A percentile compares a stretch with the other conserved stretches of the same genome.
phyloP scores from a whole-genome alignment of 176 grass and related monocot species.

The Raddia distichophylla region DNA sequence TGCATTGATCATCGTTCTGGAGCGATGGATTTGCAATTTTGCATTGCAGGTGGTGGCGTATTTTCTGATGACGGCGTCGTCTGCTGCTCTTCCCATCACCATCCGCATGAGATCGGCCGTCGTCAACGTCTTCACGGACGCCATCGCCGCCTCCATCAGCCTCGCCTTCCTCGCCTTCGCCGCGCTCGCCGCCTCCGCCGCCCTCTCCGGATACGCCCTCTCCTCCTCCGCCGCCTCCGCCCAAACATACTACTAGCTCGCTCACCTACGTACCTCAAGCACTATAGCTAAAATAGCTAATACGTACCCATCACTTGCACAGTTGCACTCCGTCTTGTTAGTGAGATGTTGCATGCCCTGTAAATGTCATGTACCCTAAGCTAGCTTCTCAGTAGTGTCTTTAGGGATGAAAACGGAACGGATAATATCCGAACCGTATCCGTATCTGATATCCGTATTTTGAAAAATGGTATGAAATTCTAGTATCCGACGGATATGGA shows the following conservation, averaged over 20 bases:
- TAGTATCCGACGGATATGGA: too few relatives aligned
- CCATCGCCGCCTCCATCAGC: constrained; percentile 61
- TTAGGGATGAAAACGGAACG: too few relatives aligned
- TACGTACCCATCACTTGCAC: too few relatives aligned
- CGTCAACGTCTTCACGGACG: constrained; percentile 74
- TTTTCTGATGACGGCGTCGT: constrained; percentile 66
- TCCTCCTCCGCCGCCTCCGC: not conserved
- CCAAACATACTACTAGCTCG: constrained; percentile 22
- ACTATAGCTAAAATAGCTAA: too few relatives aligned
- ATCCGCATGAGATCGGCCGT: constrained; percentile 73
- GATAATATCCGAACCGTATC: too few relatives aligned
- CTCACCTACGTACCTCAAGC: too few relatives aligned
- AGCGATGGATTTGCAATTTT: not conserved
- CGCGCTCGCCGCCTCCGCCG: constrained; percentile 56
- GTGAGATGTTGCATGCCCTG: not conserved
- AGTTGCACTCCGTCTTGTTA: too few relatives aligned
- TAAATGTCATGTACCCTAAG: too few relatives aligned
- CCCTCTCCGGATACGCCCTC: constrained; percentile 64
- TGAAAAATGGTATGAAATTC: too few relatives aligned
- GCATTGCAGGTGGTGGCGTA: constrained; percentile 56
- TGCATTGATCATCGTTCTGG: too few relatives aligned
- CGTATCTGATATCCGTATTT: too few relatives aligned
- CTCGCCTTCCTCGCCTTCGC: constrained; percentile 68
- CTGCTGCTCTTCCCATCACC: constrained; percentile 85
- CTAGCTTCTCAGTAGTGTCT: too few relatives aligned